Conservation (phyloP, 164 flowering plant species). For the Paratinospora sagittata region DNA sequence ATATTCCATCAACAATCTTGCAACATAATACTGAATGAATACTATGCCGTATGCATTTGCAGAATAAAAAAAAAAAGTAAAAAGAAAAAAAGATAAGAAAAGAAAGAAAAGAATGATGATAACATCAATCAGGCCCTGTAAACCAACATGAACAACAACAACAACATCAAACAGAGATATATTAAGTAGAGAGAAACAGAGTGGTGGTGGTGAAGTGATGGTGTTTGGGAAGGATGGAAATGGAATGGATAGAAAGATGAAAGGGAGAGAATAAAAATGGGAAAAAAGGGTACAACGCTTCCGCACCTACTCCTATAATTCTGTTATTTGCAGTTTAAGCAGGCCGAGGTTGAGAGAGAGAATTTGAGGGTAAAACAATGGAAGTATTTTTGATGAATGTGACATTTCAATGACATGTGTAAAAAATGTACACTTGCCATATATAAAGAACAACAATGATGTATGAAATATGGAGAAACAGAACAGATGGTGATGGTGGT, state of each 20-base stretch:
- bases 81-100: too few species aligned
- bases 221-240: too few species aligned
- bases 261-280: neutral
- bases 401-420: conserved; percentile 35
- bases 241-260: neutral
- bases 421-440: conserved; percentile 62
- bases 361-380: conserved; percentile 10
- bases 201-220: neutral
- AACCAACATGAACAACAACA: conserved; percentile 6
- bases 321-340: conserved; percentile 37
- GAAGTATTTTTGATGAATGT: conserved; percentile 7
- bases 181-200: neutral
- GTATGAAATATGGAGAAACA: neutral
- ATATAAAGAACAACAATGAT: too few species aligned
- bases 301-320: conserved; percentile 46
- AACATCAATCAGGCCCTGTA: conserved; percentile 30
- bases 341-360: conserved; percentile 91
- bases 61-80: conserved; percentile 9
- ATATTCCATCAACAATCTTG: conserved; percentile 17
- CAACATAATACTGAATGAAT: too few species aligned
- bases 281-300: conserved; percentile 40
- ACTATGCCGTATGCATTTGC: conserved; percentile 24
- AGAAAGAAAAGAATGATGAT: conserved; percentile 14
- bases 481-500: conserved; percentile 9
- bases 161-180: conserved; percentile 5